Evolutionary conservation across 495 filamentous ascomycete genomes (phyloP).

Genomic region (Lentithecium fluviatile): DNA sequence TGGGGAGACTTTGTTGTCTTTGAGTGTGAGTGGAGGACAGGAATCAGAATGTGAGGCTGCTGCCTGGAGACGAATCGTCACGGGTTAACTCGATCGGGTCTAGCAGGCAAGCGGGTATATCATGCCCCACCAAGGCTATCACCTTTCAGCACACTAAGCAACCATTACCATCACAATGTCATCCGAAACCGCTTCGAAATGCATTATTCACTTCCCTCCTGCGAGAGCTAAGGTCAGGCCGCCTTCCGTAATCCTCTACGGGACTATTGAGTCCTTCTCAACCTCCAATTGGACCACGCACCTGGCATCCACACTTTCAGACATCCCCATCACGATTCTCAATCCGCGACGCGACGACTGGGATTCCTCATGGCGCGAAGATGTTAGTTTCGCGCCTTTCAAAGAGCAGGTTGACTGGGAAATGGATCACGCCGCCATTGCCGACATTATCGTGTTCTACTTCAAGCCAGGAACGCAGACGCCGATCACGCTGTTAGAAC

Average conservation of each 20-base stretch:
- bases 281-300: conserved; percentile 21
- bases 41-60: too few species aligned
- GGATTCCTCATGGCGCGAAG: conserved; percentile 56
- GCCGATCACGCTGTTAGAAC: conserved; percentile 52
- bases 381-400: conserved; percentile 49
- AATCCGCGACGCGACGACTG: conserved; percentile 58
- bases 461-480: conserved; percentile 49
- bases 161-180: neutral
- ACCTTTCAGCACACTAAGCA: too few species aligned
- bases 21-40: too few species aligned
- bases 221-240: neutral
- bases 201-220: conserved; percentile 10
- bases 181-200: neutral
- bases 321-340: conserved; percentile 54
- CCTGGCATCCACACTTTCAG: conserved; percentile 10
- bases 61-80: too few species aligned
- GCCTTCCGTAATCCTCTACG: conserved; percentile 31
- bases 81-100: too few species aligned
- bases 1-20: too few species aligned
- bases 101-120: too few species aligned
- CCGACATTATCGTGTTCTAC: conserved; percentile 56
- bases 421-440: conserved; percentile 53
- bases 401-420: conserved; percentile 60
- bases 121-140: too few species aligned
- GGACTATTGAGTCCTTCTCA: conserved; percentile 15